Percentiles rank a stretch among this genome's conserved stretches.
Conservation (phyloP, 2,329 filamentous ascomycete genomes). For the Arthrocladium fulminans region DNA sequence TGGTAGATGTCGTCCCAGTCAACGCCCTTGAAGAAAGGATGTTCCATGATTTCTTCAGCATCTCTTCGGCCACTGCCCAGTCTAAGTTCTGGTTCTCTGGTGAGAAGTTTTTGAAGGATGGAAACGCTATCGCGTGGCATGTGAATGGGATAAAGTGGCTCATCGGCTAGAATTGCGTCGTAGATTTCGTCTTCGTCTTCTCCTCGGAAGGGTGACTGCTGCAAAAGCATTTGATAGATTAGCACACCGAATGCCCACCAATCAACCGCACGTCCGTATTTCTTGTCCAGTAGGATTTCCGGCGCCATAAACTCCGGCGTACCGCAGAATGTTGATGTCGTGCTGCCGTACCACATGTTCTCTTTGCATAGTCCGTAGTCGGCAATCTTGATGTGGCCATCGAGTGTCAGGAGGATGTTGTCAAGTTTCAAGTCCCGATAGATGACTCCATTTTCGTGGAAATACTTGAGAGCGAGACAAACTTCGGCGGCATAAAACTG, state of each 20-base stretch:
- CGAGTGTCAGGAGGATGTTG: conserved; percentile 86
- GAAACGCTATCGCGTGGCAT: conserved; percentile 98
- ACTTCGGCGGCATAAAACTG: conserved; percentile 99
- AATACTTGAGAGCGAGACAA: conserved; percentile 94
- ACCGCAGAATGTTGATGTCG: conserved; percentile 95
- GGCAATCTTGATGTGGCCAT: conserved; percentile 96
- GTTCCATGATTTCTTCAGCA: conserved; percentile 97
- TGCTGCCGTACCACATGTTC: conserved; percentile 98
- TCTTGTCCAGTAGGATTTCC: conserved; percentile 97
- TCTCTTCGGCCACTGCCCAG: conserved; percentile 92
- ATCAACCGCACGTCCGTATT: conserved; percentile 92
- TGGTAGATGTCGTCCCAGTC: conserved; percentile 99
- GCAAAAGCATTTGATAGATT: conserved; percentile 98
- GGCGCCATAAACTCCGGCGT: conserved; percentile 99
- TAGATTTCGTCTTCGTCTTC: conserved; percentile 99
- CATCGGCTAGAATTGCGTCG: conserved; percentile 93
- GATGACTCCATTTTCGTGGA: conserved; percentile 98
- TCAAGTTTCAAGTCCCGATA: conserved; percentile 76
- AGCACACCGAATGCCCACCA: conserved; percentile 99
- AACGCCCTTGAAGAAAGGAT: conserved; percentile 95
- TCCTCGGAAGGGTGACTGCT: conserved; percentile 96
- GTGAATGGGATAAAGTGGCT: conserved; percentile 94
- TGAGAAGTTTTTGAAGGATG: conserved; percentile 93
- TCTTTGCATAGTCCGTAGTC: conserved; percentile 99
- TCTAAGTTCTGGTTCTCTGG: conserved; percentile 84